Base-by-base conservation (phyloP, 371 early-diverging fungal genomes). In the Mortierella polycephala region DNA sequence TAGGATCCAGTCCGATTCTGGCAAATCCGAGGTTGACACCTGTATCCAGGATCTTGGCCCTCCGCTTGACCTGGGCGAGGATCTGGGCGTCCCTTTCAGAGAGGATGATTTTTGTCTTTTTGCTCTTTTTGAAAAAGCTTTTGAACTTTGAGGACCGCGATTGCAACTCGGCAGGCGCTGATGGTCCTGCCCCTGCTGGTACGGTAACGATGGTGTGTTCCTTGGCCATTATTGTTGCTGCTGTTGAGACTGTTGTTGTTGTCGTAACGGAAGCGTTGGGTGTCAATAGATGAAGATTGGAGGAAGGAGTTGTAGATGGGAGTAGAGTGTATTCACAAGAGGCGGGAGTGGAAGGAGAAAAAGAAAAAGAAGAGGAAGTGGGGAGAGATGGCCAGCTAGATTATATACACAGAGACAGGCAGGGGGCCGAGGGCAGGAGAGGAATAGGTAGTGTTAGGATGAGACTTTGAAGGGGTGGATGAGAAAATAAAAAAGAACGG, bases 31-130 rank as follows among this genome's bases (percentile, higher is more conserved):
- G 42, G 23, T 67, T 30, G n/a, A 79, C 0, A 10, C 66, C 79
- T 5, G 79, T 79, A 47, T 79, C 79, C 14, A 72, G 50, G 41
- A 66, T 39, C 51, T 72, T 79, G 41, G 79, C 79, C 13, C 72
- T 40, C 4, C 55, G 20, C 57, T 72, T 79, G 62, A 79, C 73
- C 39, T 68, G 42, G 4, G 54, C 66, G 44, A 79, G 56, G 23
- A 72, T 47, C 4, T 46, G 45, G 7, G 62, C 55, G 13, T 79
- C 79, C 7, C 55, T 18, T 8, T 61, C 62, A 0, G 79, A 64
- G 16, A 79, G 64, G 5, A 62, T 57, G n/a, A 58, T 45, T 49
- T 41, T n/a, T 20, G 54, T 59, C 52, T 76, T 67, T 9, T 74
- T 69, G 52, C 57, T 49, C 14, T 57, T 39, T 18, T 55, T 65